Evolutionary conservation across 2,329 filamentous ascomycete genomes (phyloP).

Genomic region (Nigrospora osmanthi): DNA sequence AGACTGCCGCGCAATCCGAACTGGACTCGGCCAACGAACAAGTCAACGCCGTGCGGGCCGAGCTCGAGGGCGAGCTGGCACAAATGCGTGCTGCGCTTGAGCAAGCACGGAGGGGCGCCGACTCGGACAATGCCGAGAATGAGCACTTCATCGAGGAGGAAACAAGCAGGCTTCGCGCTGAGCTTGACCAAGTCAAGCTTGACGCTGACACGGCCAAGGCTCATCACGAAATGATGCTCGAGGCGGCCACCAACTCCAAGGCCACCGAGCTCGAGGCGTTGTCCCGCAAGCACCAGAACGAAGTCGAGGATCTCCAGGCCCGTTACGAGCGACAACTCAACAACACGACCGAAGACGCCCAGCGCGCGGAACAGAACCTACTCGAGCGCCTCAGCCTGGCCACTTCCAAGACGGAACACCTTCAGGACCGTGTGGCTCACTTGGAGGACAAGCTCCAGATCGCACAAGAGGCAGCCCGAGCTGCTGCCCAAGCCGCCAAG

Average conservation of each 20-base stretch:
- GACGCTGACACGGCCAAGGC: slow-evolving; percentile 76
- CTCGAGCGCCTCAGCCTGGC: slow-evolving; percentile 75
- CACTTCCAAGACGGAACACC: slow-evolving; percentile 74
- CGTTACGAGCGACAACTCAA: slow-evolving; percentile 68
- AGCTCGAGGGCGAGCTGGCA: slow-evolving; percentile 71
- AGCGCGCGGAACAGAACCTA: slow-evolving; percentile 71
- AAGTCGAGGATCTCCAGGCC: slow-evolving; percentile 66
- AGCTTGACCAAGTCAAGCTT: slow-evolving; percentile 70
- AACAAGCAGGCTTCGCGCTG: slow-evolving; percentile 60
- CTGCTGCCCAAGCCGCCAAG: slow-evolving; percentile 29
- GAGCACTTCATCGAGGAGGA: slow-evolving; percentile 77
- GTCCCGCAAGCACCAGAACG: slow-evolving; percentile 53
- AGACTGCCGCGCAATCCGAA: slow-evolving; percentile 71
- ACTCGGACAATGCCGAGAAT: slow-evolving; percentile 67
- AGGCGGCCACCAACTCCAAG: slow-evolving; percentile 58
- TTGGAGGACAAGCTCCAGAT: slow-evolving; percentile 89
- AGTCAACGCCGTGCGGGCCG: slow-evolving; percentile 73
- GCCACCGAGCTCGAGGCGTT: slow-evolving; percentile 15
- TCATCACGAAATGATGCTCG: slow-evolving; percentile 74
- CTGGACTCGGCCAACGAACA: slow-evolving; percentile 79
- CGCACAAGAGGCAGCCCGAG: slow-evolving; percentile 75
- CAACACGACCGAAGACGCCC: slow-evolving; percentile 72
- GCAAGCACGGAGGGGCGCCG: slow-evolving; percentile 64
- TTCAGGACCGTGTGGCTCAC: slow-evolving; percentile 76
- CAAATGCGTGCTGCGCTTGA: slow-evolving; percentile 67